Conservation (phyloP, 1,139 yeast species). For the Chernovozyma aurita region DNA sequence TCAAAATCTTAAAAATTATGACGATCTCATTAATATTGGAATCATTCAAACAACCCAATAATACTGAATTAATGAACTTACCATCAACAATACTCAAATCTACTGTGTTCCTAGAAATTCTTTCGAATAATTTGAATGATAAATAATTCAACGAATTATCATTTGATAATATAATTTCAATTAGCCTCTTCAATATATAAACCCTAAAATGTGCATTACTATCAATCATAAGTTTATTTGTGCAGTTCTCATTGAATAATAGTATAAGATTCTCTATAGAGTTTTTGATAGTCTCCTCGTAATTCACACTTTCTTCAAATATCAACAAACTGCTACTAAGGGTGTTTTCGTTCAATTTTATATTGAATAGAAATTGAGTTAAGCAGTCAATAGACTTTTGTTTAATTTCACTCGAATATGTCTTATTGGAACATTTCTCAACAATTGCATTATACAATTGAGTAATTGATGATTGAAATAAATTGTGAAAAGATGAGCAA, state of each 20-base stretch:
- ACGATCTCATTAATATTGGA: not conserved
- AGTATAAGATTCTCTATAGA: constrained; percentile 26
- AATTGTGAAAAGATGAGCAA: constrained; percentile 1
- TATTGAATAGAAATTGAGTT: constrained; percentile 18
- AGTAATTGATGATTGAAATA: constrained; percentile 10
- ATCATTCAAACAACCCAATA: not conserved
- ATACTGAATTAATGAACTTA: not conserved
- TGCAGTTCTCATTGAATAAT: constrained; percentile 12
- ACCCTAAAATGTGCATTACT: constrained; percentile 15
- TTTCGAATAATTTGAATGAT: constrained; percentile 15
- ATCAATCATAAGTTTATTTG: constrained; percentile 11
- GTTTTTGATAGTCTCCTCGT: constrained; percentile 31
- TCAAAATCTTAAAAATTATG: not conserved
- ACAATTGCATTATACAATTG: constrained; percentile 17
- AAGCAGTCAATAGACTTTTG: constrained; percentile 40
- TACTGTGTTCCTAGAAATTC: not conserved
- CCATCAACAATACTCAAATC: not conserved
- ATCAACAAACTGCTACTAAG: constrained; percentile 14
- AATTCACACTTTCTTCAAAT: constrained; percentile 23
- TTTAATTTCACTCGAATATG: constrained; percentile 48
- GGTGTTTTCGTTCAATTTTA: constrained; percentile 4
- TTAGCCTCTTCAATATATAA: constrained; percentile 14
- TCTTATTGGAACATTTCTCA: constrained; percentile 35
- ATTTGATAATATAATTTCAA: constrained; percentile 19
- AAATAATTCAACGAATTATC: constrained; percentile 22